Evolutionary conservation across 2,329 filamentous ascomycete species (phyloP).

Genomic region (Epichloe glyceriae): DNA sequence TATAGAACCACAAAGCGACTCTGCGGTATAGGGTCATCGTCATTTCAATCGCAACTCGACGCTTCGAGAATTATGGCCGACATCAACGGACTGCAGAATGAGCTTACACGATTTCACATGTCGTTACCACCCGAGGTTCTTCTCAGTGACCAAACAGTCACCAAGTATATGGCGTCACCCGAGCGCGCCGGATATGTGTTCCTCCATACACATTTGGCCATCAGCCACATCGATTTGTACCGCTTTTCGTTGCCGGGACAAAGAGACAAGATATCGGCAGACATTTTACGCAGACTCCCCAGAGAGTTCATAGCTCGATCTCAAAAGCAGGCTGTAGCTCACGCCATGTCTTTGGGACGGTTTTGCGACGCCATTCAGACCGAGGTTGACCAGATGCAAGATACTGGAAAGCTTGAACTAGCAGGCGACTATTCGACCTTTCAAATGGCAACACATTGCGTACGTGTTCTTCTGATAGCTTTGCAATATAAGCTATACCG

Average conservation of each 20-base stretch:
- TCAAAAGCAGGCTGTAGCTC: conserved; percentile 26
- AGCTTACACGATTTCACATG: conserved; percentile 23
- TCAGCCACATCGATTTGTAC: conserved; percentile 26
- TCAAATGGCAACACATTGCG: conserved; percentile 18
- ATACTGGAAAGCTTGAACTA: conserved; percentile 14
- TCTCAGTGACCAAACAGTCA: conserved; percentile 22
- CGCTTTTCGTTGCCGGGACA: conserved; percentile 25
- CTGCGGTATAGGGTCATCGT: conserved; percentile 9
- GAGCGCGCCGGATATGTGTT: conserved; percentile 24
- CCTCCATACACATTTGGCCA: conserved; percentile 23
- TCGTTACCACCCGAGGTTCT: conserved; percentile 21
- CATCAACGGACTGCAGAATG: conserved; percentile 24
- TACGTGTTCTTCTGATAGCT: conserved; percentile 22
- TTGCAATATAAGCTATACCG: conserved; percentile 22
- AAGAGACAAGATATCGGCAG: conserved; percentile 18
- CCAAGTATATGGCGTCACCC: conserved; percentile 17
- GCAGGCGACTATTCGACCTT: conserved; percentile 19
- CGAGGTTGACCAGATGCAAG: conserved; percentile 14
- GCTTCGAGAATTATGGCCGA: conserved; percentile 25
- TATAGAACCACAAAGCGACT: conserved; percentile 17
- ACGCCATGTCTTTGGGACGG: conserved; percentile 23
- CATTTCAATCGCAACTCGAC: conserved; percentile 15
- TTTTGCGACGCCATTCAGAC: conserved; percentile 23
- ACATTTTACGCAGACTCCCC: conserved; percentile 22
- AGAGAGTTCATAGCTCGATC: conserved; percentile 22